phyloP scores from a whole-genome alignment of 306 rosid genomes.

The Vigna reflexopilosa region DNA sequence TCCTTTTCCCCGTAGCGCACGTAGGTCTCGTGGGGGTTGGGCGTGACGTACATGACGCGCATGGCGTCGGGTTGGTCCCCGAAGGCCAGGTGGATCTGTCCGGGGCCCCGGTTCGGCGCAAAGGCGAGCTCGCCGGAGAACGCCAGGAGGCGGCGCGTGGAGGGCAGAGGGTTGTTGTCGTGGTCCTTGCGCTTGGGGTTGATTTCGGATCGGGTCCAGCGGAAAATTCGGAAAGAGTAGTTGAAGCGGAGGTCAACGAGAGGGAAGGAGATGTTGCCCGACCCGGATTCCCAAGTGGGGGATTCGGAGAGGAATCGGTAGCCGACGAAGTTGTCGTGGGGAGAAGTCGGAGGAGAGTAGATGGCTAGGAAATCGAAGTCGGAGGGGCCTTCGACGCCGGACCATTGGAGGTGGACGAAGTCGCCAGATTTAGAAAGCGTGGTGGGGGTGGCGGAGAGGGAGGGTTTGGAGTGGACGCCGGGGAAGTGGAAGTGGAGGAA shows the following conservation, averaged over 20 bases:
- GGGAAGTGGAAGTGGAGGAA: background rate
- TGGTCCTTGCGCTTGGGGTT: slow-evolving; percentile 65
- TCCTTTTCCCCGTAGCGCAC: slow-evolving; percentile 65
- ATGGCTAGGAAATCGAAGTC: slow-evolving; percentile 82
- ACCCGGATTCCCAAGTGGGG: slow-evolving; percentile 70
- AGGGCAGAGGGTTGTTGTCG: slow-evolving; percentile 80
- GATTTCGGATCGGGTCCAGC: slow-evolving; percentile 73
- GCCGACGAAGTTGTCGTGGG: slow-evolving; percentile 71
- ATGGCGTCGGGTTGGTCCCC: slow-evolving; percentile 64
- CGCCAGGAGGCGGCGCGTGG: slow-evolving; percentile 59
- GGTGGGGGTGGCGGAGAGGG: slow-evolving; percentile 55
- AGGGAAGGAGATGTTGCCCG: slow-evolving; percentile 65
- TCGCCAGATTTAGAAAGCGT: slow-evolving; percentile 65
- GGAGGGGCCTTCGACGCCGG: slow-evolving; percentile 72
- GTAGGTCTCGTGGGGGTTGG: slow-evolving; percentile 48
- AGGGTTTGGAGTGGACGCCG: slow-evolving; percentile 48
- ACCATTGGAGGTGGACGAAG: slow-evolving; percentile 64
- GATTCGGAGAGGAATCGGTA: slow-evolving; percentile 73
- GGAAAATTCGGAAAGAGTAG: slow-evolving; percentile 87
- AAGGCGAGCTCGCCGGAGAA: slow-evolving; percentile 58
- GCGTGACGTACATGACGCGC: slow-evolving; percentile 82
- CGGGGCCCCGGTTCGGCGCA: slow-evolving; percentile 57
- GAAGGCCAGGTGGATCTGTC: slow-evolving; percentile 81
- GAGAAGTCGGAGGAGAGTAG: slow-evolving; percentile 75
- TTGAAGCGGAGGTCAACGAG: slow-evolving; percentile 78